Evolutionary conservation across 176 grass and related monocot genomes (phyloP), one percentile per base, ranked within the genome.

Genomic region (Oryza punctata): DNA sequence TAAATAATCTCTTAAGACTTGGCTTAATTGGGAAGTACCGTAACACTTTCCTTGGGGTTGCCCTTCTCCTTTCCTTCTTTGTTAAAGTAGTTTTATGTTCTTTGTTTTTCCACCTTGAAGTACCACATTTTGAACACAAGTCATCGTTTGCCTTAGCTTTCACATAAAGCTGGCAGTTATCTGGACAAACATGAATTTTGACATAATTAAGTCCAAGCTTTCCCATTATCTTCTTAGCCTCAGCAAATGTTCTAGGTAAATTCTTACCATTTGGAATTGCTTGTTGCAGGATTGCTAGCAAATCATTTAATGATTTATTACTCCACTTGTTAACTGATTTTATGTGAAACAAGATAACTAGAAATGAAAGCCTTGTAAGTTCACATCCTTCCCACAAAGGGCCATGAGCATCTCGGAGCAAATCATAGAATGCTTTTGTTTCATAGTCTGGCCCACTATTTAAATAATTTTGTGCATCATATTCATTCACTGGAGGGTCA

Each of bases 281-380:
- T 16, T 16, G 15, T 9, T 32, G 67, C 5, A 72, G 6, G 44
- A 72, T 46, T 26, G 40, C 23, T 15, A 72, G 40, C 40, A 46
- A 25, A 44, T 71, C 37, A 71, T 71, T 71, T 12, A 71, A 13
- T 3, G 69, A 71, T 40, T 44, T 71, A 40, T 71, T 71, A 44
- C 69, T 71, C 38, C 69, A 71, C 38, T 71, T 71, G 69, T 71
- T 71, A 44, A 7, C 43, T 3, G 21, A 71, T 25, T 44, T 71
- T 24, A 5, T 25, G 21, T 71, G 69, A 25, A 71, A 41, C 37
- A 71, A 23, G 24, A 71, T 21, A 13, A 71, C 69, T 25, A 71
- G 21, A 35, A 35, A 35, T 35, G 33, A 35, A 5, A 35, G 33
- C 33, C 33, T 35, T 35, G 33, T 35, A 35, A 35, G 33, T 35